These are phyloP conservation scores for Cyberlindnera samutprakarnensis DNA, from an alignment of 805 yeast genomes.

Conservation along the genomic window DNA sequence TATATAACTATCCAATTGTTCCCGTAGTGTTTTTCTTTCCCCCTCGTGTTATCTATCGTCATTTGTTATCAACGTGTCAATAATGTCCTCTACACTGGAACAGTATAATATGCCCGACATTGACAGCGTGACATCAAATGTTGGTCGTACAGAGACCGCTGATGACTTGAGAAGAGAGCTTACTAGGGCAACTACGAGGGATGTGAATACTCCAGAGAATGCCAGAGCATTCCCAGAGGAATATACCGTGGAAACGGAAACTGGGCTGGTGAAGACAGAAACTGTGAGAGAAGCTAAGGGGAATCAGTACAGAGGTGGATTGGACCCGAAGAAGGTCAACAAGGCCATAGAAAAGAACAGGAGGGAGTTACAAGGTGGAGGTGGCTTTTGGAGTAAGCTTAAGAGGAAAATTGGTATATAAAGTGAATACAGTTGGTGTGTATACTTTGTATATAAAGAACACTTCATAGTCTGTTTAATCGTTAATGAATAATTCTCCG, in stretches of 20 bases:
- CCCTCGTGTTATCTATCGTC: too few species aligned
- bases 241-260: constrained; percentile 54
- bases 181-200: constrained; percentile 4
- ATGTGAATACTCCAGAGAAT: constrained; percentile 7
- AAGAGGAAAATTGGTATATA: constrained; percentile 7
- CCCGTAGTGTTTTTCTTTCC: too few species aligned
- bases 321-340: constrained; percentile 20
- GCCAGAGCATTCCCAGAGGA: constrained; percentile 53
- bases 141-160: constrained; percentile 5
- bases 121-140: constrained; percentile 6
- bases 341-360: constrained; percentile 26
- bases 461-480: too few species aligned
- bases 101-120: constrained; percentile 11
- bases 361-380: constrained; percentile 20
- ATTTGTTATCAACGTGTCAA: too few species aligned
- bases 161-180: constrained; percentile 4
- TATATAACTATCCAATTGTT: too few species aligned
- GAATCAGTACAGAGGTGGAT: constrained; percentile 4
- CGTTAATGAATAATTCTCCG: too few species aligned
- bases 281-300: constrained; percentile 24
- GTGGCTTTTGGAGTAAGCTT: constrained; percentile 19
- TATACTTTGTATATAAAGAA: too few species aligned
- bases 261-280: constrained; percentile 55
- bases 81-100: constrained; percentile 7
- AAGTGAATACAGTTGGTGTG: too few species aligned